Conservation (phyloP, 352 stramenopile genomes). For the Globisporangium heterothallicum region DNA sequence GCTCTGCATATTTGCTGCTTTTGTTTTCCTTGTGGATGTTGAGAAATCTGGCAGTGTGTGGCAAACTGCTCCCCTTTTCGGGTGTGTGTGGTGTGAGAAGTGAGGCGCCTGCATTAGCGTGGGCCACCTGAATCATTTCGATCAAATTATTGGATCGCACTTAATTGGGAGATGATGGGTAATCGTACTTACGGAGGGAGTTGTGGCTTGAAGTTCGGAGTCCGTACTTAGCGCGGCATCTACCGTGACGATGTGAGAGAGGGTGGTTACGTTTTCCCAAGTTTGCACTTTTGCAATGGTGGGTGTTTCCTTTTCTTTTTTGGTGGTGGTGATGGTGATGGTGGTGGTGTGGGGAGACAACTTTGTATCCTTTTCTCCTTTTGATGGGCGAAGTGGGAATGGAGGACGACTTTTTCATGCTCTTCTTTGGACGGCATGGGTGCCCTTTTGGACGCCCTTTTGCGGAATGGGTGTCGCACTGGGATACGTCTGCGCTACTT, state of each 20-base stretch:
- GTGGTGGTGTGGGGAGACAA: not conserved
- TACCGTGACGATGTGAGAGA: not conserved
- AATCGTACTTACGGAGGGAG: not conserved
- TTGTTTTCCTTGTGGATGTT: not conserved
- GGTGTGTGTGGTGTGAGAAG: not conserved
- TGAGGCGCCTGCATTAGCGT: not conserved
- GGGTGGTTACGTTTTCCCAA: not conserved
- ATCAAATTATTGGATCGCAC: no score
- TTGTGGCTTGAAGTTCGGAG: not conserved
- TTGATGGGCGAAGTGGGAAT: not conserved
- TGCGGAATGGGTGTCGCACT: not conserved
- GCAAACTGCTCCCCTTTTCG: not conserved
- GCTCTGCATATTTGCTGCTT: constrained; percentile 19
- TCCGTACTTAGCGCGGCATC: not conserved
- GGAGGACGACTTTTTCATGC: not conserved
- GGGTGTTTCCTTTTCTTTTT: not conserved
- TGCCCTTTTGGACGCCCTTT: no score
- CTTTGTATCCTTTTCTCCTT: not conserved
- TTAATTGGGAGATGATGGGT: not conserved
- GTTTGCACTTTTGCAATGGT: no score
- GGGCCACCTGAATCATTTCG: not conserved
- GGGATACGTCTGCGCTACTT: not conserved
- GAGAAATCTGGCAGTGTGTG: not conserved
- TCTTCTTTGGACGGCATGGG: not conserved
- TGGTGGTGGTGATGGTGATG: not conserved